Base-by-base conservation (phyloP, 768 basidiomycete genomes). In the Mycena sanguinolenta region DNA sequence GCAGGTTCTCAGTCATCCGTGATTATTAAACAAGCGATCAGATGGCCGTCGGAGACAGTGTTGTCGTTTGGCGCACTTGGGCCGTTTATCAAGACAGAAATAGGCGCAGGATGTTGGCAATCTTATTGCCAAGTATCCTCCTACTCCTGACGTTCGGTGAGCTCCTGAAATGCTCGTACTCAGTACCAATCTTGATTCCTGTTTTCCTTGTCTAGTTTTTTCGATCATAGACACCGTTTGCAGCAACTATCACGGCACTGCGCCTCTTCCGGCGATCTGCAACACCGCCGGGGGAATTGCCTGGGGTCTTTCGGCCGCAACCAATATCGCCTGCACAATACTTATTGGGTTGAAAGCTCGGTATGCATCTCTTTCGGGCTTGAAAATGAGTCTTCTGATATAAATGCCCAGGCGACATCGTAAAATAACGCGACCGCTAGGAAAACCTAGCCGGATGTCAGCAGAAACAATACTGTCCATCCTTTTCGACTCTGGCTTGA, bases 331-430 rank as follows among this genome's bases (percentile, higher is more conserved):
- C n/a, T n/a, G n/a, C n/a, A n/a, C n/a, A n/a, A n/a, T n/a, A n/a
- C 62, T 54, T n/a, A 63, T 63, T 63, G 62, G 62, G 62, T 63
- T 63, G 39, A 63, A 63, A 54, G 62, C 52, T 36, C 62, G 62
- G 62, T 63, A 63, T 54, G 62, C 62, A 54, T 63, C 62, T 53
- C 62, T 63, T 63, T 54, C 62, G 34, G 50, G 62, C 52, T 42
- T 53, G 62, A 36, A 39, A 53, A 52, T 42, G 52, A 63, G 36
- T 39, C 50, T 63, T 16, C 25, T 54, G 54, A n/a, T 42, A 54
- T 63, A 39, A 53, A 63, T 53, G 32, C 21, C 54, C 54, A 55
- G 63, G 27, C 54, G 13, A 12, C 63, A 55, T 65, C 63, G 63
- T 42, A 65, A 65, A 46, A 42, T 65, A 54, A 65, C 63, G 54